Evolutionary conservation across 2,329 filamentous ascomycete species (phyloP).

Genomic region (Botrytis aclada): DNA sequence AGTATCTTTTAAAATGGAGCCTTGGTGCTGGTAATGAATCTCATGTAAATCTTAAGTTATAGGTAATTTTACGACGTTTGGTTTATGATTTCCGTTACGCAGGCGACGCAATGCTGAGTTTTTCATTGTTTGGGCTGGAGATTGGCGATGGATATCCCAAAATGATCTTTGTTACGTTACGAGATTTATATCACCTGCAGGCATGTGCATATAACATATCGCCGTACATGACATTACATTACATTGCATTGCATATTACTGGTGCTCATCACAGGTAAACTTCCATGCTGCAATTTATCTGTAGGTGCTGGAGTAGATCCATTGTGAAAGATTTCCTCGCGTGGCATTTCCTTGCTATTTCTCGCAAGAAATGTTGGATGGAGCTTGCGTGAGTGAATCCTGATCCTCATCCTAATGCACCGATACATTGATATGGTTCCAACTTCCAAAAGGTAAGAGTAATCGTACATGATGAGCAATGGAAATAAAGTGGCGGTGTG

Average conservation of each 20-base stretch:
- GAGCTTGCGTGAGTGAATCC: neutral
- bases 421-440: neutral
- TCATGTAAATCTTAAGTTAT: conserved; percentile 3
- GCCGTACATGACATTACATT: neutral
- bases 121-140: neutral
- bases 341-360: neutral
- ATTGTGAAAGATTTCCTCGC: neutral
- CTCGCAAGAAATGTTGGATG: neutral
- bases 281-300: neutral
- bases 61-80: neutral
- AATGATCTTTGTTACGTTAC: conserved; percentile 12
- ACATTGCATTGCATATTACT: conserved; percentile 12
- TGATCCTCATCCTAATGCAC: neutral
- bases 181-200: conserved; percentile 5
- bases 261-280: neutral
- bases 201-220: neutral
- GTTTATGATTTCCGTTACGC: neutral
- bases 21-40: neutral
- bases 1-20: neutral
- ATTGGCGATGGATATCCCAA: conserved; percentile 1
- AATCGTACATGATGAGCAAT: neutral
- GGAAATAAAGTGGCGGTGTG: conserved; percentile 10
- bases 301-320: neutral
- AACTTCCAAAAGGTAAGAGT: neutral
- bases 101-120: neutral